phyloP scores from a whole-genome alignment of 148 eudicot genomes.

The Arbutus unedo region DNA sequence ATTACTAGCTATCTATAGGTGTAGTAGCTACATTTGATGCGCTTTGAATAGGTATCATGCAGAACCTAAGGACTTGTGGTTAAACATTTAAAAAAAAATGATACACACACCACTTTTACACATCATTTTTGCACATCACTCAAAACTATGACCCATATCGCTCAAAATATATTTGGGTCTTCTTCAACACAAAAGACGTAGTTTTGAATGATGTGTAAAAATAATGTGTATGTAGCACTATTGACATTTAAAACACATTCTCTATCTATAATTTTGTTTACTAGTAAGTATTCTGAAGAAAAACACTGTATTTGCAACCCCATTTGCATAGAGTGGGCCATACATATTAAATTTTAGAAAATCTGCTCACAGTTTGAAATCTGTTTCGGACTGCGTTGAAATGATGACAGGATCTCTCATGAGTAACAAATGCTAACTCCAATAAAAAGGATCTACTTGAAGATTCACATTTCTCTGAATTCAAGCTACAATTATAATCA shows the following conservation, averaged over 20 bases:
- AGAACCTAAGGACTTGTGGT: neutral
- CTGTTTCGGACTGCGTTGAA: neutral
- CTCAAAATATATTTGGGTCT: too few relatives aligned
- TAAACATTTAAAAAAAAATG: neutral
- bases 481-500: neutral
- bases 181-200: too few relatives aligned
- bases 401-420: neutral
- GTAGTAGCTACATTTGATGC: neutral
- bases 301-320: neutral
- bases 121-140: too few relatives aligned
- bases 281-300: too few relatives aligned
- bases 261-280: neutral
- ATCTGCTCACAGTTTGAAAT: neutral
- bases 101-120: too few relatives aligned
- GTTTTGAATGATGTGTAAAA: too few relatives aligned
- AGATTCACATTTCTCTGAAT: neutral
- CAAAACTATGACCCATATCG: too few relatives aligned
- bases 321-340: neutral
- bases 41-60: neutral
- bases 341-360: neutral
- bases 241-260: neutral
- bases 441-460: too few relatives aligned
- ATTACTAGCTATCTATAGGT: neutral
- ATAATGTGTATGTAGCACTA: too few relatives aligned
- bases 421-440: neutral